These are phyloP conservation scores for Scutellaria galericulata DNA, from an alignment of 257 asterid species.

Conservation along the genomic window DNA sequence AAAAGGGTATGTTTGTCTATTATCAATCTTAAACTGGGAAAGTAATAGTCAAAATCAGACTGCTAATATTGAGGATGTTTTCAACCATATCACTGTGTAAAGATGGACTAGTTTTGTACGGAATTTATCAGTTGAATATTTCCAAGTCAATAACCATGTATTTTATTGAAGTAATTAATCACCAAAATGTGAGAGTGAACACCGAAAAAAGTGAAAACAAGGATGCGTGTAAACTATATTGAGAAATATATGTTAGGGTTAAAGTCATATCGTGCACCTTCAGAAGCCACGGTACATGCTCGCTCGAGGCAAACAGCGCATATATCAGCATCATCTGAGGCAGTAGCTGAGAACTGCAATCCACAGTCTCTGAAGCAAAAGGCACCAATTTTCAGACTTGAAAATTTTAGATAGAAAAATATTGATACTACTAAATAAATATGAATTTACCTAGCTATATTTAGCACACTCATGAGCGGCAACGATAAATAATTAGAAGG, in stretches of 20 bases:
- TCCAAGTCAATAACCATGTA: no score
- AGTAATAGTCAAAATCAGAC: no score
- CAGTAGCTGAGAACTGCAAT: slow-evolving; percentile 64
- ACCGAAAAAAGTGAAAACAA: not conserved
- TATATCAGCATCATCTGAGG: slow-evolving; percentile 76
- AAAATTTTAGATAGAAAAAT: slow-evolving; percentile 2
- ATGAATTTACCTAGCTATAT: slow-evolving; percentile 83
- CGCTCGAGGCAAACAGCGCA: slow-evolving; percentile 97
- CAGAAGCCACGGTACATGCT: slow-evolving; percentile 83
- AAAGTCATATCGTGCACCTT: slow-evolving; percentile 47
- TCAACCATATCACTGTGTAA: not conserved
- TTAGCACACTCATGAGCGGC: slow-evolving; percentile 89
- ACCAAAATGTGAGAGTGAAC: not conserved
- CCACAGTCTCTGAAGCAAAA: slow-evolving; percentile 74
- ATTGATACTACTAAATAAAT: not conserved
- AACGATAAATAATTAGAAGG: slow-evolving; percentile 82
- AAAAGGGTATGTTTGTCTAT: no score
- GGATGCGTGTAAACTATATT: no score
- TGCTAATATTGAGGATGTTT: not conserved
- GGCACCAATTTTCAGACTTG: not conserved
- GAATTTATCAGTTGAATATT: not conserved
- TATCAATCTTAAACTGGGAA: no score
- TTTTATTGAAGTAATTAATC: not conserved
- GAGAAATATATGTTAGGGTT: not conserved
- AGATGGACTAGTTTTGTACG: not conserved